These are phyloP conservation scores for Chiua sp. DNA, from an alignment of 1,284 basidiomycete genomes.

Conservation along the genomic window DNA sequence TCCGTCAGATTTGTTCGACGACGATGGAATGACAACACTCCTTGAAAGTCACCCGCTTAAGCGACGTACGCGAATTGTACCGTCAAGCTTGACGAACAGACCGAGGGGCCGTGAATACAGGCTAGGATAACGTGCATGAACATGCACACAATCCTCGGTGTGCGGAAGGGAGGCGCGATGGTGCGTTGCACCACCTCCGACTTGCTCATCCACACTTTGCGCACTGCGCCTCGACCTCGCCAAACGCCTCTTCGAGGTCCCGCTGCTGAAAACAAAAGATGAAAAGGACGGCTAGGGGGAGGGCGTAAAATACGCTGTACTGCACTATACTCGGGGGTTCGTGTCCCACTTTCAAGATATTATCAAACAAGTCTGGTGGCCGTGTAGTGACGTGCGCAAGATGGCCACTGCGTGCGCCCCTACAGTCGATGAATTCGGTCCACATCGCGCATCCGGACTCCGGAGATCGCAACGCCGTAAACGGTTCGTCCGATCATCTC, in stretches of 20 bases:
- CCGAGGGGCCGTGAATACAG: conserved; percentile 44
- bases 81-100: conserved; percentile 91
- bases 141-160: conserved; percentile 69
- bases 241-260: conserved; percentile 73
- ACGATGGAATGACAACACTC: conserved; percentile 96
- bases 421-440: conserved; percentile 76
- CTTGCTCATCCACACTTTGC: conserved; percentile 85
- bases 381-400: conserved; percentile 83
- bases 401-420: conserved; percentile 79
- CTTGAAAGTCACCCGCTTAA: conserved; percentile 89
- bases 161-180: conserved; percentile 87
- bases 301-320: conserved; percentile 89
- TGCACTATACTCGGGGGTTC: conserved; percentile 50
- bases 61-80: conserved; percentile 95
- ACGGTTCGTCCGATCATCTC: no score
- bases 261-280: conserved; percentile 99
- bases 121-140: neutral
- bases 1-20: no score
- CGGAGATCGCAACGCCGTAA: no score
- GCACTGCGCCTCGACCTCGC: conserved; percentile 47
- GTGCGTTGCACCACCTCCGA: conserved; percentile 83
- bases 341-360: conserved; percentile 47
- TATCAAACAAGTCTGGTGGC: conserved; percentile 78
- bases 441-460: conserved; percentile 46
- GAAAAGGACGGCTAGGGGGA: conserved; percentile 92